Conservation (phyloP, 1,284 basidiomycete genomes). For the Rhodotorula sp. region DNA sequence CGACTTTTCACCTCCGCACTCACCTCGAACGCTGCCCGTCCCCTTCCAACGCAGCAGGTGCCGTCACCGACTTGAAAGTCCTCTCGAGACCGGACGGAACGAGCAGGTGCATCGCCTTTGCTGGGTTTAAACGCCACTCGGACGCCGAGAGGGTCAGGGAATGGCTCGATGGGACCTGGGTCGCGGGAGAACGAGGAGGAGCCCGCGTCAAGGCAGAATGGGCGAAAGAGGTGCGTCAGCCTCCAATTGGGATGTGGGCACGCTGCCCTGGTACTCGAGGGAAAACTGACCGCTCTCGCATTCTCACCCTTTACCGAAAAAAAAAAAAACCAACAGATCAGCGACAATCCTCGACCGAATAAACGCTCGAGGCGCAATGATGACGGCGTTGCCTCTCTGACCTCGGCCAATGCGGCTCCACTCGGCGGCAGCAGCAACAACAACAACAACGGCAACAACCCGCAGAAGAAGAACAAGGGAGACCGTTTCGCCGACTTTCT, state of each 20-base stretch:
- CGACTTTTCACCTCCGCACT: slow-evolving; percentile 63
- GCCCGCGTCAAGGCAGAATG: slow-evolving; percentile 70
- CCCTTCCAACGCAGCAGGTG: slow-evolving; percentile 47
- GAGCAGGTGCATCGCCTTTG: slow-evolving; percentile 83
- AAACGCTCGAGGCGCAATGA: slow-evolving; percentile 14
- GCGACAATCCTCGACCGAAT: slow-evolving; percentile 15
- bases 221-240: slow-evolving; percentile 61
- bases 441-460: too few relatives aligned
- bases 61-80: slow-evolving; percentile 83
- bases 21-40: slow-evolving; percentile 61
- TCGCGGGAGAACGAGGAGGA: slow-evolving; percentile 62
- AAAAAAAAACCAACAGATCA: not conserved
- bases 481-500: slow-evolving; percentile 36
- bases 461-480: not conserved
- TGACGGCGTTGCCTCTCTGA: not conserved
- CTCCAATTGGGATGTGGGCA: not conserved
- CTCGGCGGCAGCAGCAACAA: not conserved
- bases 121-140: slow-evolving; percentile 78
- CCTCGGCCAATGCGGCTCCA: not conserved
- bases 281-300: not conserved
- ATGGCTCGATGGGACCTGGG: slow-evolving; percentile 80
- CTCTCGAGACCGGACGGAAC: slow-evolving; percentile 73
- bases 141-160: slow-evolving; percentile 73
- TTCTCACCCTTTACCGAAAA: not conserved
- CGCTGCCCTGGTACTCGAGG: too few relatives aligned